Conservation (phyloP, 1,284 basidiomycete species). For the Apiotrichum veenhuisii region DNA sequence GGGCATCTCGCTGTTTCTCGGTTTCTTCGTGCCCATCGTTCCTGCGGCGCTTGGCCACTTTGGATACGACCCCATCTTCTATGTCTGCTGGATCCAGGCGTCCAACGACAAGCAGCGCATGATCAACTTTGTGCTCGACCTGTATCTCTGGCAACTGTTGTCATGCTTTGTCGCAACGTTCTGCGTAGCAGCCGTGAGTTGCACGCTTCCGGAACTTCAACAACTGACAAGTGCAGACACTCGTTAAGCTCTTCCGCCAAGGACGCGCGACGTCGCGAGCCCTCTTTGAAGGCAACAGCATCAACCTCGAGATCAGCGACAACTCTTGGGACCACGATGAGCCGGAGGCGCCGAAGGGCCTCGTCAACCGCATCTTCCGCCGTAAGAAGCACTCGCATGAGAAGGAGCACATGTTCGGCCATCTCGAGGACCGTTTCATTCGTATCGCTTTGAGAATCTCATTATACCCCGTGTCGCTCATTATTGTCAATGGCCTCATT, state of each 20-base stretch:
- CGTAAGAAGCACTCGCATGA: constrained; percentile 3
- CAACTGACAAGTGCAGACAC: constrained; percentile 16
- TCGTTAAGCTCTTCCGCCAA: constrained; percentile 30
- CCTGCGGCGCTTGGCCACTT: constrained; percentile 26
- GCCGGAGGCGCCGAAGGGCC: background rate
- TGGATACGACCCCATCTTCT: constrained; percentile 18
- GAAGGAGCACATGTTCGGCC: constrained; percentile 11
- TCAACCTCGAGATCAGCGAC: constrained; percentile 19
- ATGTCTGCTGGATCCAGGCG: constrained; percentile 20
- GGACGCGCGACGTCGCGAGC: constrained; percentile 29
- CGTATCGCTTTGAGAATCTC: constrained; percentile 28
- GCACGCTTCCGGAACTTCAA: background rate
- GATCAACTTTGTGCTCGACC: constrained; percentile 26
- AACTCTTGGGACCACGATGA: constrained; percentile 23
- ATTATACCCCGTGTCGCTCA: constrained; percentile 25
- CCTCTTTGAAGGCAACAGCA: constrained; percentile 21
- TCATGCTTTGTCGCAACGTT: constrained; percentile 28
- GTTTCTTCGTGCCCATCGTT: constrained; percentile 21
- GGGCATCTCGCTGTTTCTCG: constrained; percentile 15
- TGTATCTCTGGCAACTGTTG: constrained; percentile 39
- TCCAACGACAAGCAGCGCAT: constrained; percentile 12
- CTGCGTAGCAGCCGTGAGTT: constrained; percentile 25
- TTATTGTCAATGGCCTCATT: constrained; percentile 28
- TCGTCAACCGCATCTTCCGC: background rate
- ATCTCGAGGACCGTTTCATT: constrained; percentile 21